Conservation (phyloP, 805 yeast genomes). For the Hanseniaspora nectarophila region DNA sequence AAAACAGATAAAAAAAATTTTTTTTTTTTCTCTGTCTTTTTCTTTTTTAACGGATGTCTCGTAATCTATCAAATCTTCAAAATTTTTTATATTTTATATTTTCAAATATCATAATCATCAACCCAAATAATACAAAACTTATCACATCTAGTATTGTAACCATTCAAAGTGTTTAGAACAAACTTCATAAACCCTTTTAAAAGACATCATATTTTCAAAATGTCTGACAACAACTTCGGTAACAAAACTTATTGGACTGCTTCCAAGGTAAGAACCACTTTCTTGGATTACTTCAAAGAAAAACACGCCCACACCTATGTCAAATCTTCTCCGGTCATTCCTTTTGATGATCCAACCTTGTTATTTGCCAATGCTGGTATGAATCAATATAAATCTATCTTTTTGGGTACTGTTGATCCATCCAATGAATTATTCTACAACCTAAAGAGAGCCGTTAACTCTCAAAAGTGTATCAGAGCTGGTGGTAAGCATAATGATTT, state of each 20-base stretch:
- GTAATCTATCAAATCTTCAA: no score
- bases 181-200: background rate
- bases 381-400: conserved; percentile 98
- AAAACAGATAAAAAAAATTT: no score
- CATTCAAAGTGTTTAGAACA: conserved; percentile 17
- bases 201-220: background rate
- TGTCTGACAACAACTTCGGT: conserved; percentile 20
- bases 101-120: background rate
- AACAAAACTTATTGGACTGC: conserved; percentile 39
- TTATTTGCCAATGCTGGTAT: conserved; percentile 97
- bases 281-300: conserved; percentile 64
- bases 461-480: conserved; percentile 97
- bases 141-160: background rate
- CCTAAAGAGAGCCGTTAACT: conserved; percentile 81
- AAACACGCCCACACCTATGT: conserved; percentile 60
- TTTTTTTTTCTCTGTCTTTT: no score
- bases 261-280: conserved; percentile 59
- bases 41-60: no score
- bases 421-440: conserved; percentile 62
- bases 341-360: conserved; percentile 95
- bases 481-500: conserved; percentile 98
- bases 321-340: conserved; percentile 88
- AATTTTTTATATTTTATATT: no score
- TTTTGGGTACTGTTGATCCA: conserved; percentile 95
- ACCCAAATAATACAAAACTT: background rate